These are phyloP conservation scores for Aureobasidium subglaciale DNA, from an alignment of 2,329 filamentous ascomycete species.

Conservation along the genomic window DNA sequence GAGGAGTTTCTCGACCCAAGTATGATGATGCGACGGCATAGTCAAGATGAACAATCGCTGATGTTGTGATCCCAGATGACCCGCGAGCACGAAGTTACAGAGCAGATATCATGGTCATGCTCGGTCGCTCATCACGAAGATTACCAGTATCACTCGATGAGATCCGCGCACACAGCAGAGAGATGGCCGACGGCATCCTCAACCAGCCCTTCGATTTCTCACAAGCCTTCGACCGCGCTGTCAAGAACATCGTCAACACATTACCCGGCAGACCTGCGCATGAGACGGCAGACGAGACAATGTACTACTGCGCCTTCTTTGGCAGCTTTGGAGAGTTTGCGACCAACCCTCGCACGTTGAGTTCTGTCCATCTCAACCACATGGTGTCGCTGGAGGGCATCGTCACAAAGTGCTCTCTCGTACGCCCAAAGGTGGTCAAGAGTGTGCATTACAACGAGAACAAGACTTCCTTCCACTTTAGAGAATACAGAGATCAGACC, in stretches of 20 bases:
- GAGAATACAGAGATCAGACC: constrained; percentile 92
- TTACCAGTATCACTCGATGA: constrained; percentile 66
- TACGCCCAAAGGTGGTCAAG: constrained; percentile 94
- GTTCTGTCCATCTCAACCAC: constrained; percentile 81
- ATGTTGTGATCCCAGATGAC: constrained; percentile 41
- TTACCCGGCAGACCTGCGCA: constrained; percentile 67
- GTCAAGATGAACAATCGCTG: constrained; percentile 11
- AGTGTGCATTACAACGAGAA: constrained; percentile 94
- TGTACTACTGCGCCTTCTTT: constrained; percentile 94
- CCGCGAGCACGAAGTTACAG: constrained; percentile 63
- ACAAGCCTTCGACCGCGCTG: constrained; percentile 79
- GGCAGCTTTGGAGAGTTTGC: constrained; percentile 92
- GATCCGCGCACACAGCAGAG: constrained; percentile 76
- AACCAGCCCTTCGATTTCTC: constrained; percentile 82
- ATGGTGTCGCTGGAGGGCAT: constrained; percentile 98
- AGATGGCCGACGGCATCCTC: constrained; percentile 73
- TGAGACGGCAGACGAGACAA: constrained; percentile 67
- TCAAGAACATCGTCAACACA: constrained; percentile 81
- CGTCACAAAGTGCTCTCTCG: constrained; percentile 90
- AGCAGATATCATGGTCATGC: constrained; percentile 75
- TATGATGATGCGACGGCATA: constrained; percentile 37
- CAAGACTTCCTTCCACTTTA: constrained; percentile 77
- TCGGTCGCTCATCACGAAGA: constrained; percentile 54
- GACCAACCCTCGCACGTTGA: constrained; percentile 89
- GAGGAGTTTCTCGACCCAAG: constrained; percentile 90